A percentile compares a stretch with the other conserved stretches of the same genome.
Conservation (phyloP, 345 rosid genomes). For the Eutrema japonicum region DNA sequence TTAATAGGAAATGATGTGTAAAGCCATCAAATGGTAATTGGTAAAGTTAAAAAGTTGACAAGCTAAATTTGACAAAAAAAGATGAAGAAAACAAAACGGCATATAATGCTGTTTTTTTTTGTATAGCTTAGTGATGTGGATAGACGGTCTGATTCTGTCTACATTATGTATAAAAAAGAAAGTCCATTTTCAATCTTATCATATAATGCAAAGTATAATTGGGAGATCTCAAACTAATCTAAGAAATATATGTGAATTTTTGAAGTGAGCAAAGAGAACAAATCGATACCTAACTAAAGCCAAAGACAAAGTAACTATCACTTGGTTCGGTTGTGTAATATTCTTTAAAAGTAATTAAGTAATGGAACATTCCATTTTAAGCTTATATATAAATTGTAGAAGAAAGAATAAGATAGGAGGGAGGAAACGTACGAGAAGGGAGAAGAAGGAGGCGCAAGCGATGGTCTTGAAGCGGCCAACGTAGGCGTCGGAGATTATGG, state of each 20-base stretch:
- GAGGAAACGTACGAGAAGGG: conserved; percentile 57
- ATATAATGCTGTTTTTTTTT: conserved; percentile 16
- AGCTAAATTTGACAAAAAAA: background rate
- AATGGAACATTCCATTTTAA: background rate
- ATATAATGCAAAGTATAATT: conserved; percentile 13
- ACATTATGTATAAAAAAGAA: background rate
- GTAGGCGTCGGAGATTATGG: conserved; percentile 60
- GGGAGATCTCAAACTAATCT: background rate
- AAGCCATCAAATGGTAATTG: background rate
- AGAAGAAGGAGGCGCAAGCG: conserved; percentile 51
- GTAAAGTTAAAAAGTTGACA: background rate
- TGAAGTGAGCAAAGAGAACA: background rate
- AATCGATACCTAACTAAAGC: background rate
- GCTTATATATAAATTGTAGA: background rate
- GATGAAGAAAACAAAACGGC: conserved; percentile 4
- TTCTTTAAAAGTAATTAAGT: background rate
- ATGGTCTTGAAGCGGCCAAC: conserved; percentile 66
- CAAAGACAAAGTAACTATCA: background rate
- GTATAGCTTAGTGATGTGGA: conserved; percentile 17
- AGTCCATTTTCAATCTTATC: background rate
- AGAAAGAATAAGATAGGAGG: conserved; percentile 12
- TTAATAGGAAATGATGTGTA: conserved; percentile 21
- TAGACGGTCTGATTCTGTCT: conserved; percentile 7
- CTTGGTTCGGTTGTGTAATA: background rate
- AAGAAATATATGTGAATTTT: background rate